Percentiles rank a stretch among this genome's conserved stretches.
These are phyloP conservation scores for Hypoxylon sp. DNA, from an alignment of 2,329 filamentous ascomycete species.

Conservation along the genomic window DNA sequence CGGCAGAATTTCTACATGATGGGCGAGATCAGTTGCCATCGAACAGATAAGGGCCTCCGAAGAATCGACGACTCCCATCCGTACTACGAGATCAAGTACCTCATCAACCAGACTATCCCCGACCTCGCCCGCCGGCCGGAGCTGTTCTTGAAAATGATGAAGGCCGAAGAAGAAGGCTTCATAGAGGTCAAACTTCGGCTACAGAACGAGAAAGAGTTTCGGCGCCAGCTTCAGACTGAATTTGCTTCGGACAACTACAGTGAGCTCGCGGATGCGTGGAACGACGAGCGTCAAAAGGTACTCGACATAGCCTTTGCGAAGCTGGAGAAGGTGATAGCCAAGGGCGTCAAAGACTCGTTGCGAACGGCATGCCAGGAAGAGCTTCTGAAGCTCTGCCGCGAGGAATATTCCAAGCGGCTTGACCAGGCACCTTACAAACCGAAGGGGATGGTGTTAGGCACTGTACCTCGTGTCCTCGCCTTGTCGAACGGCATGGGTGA, in stretches of 20 bases:
- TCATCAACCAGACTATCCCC: slow-evolving; percentile 84
- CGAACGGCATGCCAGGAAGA: slow-evolving; percentile 94
- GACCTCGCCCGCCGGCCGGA: slow-evolving; percentile 86
- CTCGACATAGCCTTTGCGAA: slow-evolving; percentile 83
- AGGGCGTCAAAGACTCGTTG: slow-evolving; percentile 93
- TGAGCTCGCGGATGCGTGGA: slow-evolving; percentile 94
- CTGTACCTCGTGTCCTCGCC: slow-evolving; percentile 83
- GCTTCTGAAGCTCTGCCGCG: slow-evolving; percentile 85
- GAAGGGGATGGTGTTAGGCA: slow-evolving; percentile 89
- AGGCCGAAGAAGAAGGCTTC: slow-evolving; percentile 92
- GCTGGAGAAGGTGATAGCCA: slow-evolving; percentile 83
- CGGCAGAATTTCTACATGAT: slow-evolving; percentile 83
- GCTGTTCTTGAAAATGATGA: slow-evolving; percentile 95
- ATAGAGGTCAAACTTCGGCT: slow-evolving; percentile 85
- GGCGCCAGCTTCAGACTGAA: slow-evolving; percentile 77
- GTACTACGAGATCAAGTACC: slow-evolving; percentile 97
- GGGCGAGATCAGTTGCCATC: slow-evolving; percentile 83
- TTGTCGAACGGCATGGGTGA: slow-evolving; percentile 86
- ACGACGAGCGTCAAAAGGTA: slow-evolving; percentile 83
- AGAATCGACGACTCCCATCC: slow-evolving; percentile 95
- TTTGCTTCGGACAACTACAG: slow-evolving; percentile 97
- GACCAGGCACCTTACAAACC: slow-evolving; percentile 97
- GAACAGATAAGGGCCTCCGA: slow-evolving; percentile 92
- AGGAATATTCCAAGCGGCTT: slow-evolving; percentile 86
- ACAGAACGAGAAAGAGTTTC: slow-evolving; percentile 78